Percentiles rank a stretch among this genome's conserved stretches.
Evolutionary conservation across 768 basidiomycete species (phyloP).

Genomic region (Fomitopsis pulvina): DNA sequence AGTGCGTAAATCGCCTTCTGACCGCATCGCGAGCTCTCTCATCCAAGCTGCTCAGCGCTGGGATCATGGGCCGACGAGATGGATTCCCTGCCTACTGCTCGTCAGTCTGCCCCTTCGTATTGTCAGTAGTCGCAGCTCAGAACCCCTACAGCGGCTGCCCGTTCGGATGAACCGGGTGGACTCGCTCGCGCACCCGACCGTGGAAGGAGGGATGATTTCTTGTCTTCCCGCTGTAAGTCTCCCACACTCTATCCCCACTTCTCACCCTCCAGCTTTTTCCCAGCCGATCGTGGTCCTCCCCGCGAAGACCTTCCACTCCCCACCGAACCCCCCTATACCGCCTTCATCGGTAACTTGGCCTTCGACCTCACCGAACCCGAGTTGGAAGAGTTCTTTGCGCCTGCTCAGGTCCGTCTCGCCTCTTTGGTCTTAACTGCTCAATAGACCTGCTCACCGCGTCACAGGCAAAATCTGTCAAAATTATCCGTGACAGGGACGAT

Average conservation of each 20-base stretch:
- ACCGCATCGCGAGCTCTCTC: conserved; percentile 9
- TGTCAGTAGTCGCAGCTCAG: neutral
- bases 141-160: conserved; percentile 44
- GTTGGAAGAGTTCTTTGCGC: conserved; percentile 73
- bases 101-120: conserved; percentile 43
- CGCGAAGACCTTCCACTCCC: conserved; percentile 97
- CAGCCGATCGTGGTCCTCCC: conserved; percentile 57
- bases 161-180: conserved; percentile 53
- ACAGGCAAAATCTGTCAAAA: conserved; percentile 80
- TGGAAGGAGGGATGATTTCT: conserved; percentile 58
- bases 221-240: conserved; percentile 52
- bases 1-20: conserved; percentile 42
- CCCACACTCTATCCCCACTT: neutral
- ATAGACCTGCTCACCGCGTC: neutral
- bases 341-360: conserved; percentile 92
- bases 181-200: conserved; percentile 39
- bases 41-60: conserved; percentile 53
- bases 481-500: conserved; percentile 89
- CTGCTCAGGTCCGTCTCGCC: conserved; percentile 50
- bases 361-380: conserved; percentile 88
- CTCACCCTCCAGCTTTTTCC: neutral
- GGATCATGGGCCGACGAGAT: conserved; percentile 99
- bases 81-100: conserved; percentile 88
- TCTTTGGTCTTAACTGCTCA: neutral
- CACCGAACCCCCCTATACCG: conserved; percentile 88